Evolutionary conservation across 352 stramenopile species (phyloP), one percentile per base, ranked within the genome.

Genomic region (Blastocystis sp.): DNA sequence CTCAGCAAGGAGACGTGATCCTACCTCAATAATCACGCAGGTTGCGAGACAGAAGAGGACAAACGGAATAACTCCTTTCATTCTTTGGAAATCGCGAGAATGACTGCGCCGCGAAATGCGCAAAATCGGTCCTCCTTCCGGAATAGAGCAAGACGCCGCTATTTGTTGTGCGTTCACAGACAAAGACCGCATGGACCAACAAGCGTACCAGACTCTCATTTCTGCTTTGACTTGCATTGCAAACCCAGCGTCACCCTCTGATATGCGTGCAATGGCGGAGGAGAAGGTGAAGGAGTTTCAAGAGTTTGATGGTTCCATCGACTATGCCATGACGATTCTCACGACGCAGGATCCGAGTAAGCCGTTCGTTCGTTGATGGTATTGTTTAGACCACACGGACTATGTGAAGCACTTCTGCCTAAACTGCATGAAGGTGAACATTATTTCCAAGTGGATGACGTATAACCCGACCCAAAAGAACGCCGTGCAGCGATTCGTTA

Each of bases 351-450:
- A 21, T 69, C 41, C 55, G 9, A 29, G 74, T 85, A 85, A 39
- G 10, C 13, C 21, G n/a, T 24, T 77, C 10, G 0, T 55, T 41
- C 31, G 9, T 55, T 62, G 3, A 31, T n/a, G n/a, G 59, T 69
- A 4, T 69, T 31, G 26, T 85, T 67, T 85, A 85, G 74, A 62
- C 9, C 74, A 85, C 35, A 85, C 31, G 4, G 31, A 41, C 31
- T 85, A 67, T 69, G 45, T 85, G 13, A 39, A 59, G 35, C 55
- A 67, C 55, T 51, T 85, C 35, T 85, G 74, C 66, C 21, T 85
- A 31, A 85, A 85, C 29, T 69, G 29, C 16, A n/a, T 85, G 29
- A 85, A 66, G 35, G 41, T 35, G 26, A 62, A 69, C 37, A 69
- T 85, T n/a, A 55, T 85, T 37, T 85, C 74, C 21, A 66, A 69